Evolutionary conservation across 2,329 filamentous ascomycete species (phyloP), one percentile per base, ranked within the genome.

Genomic region (Trichoderma guizhouense): DNA sequence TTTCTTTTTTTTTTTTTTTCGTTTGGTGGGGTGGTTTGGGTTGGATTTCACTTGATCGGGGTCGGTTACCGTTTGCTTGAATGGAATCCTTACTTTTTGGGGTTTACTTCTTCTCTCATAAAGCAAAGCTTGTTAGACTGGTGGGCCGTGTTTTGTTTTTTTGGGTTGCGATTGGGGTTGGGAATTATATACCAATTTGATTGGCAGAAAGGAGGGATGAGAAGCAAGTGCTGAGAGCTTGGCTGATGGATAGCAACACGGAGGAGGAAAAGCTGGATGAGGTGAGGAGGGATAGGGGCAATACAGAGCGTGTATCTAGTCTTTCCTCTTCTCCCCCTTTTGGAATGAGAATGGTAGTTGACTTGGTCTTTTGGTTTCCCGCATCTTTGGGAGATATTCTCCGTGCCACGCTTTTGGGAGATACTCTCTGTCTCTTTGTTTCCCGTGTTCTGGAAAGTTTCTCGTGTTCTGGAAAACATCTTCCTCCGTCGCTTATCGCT

Each of bases 121-220:
- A 47, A 34, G 18, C 24, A 43, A 43, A 43, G 39, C 39, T 43
- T 28, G 57, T n/a, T 69, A 58, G 39, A 61, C n/a, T 53, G 57
- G 51, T 7, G 39, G 66, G 21, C 21, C 1, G 43, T 21, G n/a
- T 51, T 21, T 47, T 51, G 9, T 15, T 43, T 26, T 18, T 68
- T 24, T 26, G 64, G n/a, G 9, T 26, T 55, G 53, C 57, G 3
- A 51, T 5, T 66, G 64, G 39, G 63, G 9, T 28, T 12, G 24
- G 57, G 51, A 51, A 21, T 51, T 53, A 53, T 69, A 69, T 69
- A 69, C 66, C 66, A 7, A 69, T 62, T 36, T 36, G 28, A 62
- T 69, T 60, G 65, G 66, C 15, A 53, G 34, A 24, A 53, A 24
- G 15, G 55, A 15, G 43, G 47, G 55, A n/a, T 43, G 51, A 47